Conservation (phyloP, 202 grass and related monocot species). For the Miscanthus sacchariflorus region DNA sequence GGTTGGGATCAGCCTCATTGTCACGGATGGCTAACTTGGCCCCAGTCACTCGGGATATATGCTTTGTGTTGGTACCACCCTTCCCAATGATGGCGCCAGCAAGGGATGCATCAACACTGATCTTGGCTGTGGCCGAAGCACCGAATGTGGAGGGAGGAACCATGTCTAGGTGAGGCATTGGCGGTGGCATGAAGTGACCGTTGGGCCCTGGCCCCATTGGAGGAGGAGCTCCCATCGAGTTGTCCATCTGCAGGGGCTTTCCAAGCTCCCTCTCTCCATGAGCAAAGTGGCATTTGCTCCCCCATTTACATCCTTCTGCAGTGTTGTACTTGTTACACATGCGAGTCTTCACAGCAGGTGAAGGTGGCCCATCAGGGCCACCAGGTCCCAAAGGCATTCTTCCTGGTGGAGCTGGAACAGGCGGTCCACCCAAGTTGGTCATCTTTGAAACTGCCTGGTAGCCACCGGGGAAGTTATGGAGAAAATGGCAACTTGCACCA, state of each 20-base stretch:
- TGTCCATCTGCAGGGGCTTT: conserved; percentile 58
- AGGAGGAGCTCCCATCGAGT: conserved; percentile 43
- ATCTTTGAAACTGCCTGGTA: conserved; percentile 79
- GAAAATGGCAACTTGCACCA: conserved; percentile 84
- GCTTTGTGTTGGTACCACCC: conserved; percentile 87
- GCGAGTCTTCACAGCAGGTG: conserved; percentile 64
- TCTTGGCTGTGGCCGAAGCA: conserved; percentile 88
- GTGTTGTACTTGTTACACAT: conserved; percentile 94
- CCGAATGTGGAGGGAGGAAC: conserved; percentile 75
- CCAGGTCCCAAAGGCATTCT: conserved; percentile 59
- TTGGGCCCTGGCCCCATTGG: conserved; percentile 64
- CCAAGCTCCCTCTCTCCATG: conserved; percentile 92
- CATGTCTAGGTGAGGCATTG: conserved; percentile 50
- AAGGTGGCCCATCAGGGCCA: conserved; percentile 45
- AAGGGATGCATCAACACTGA: conserved; percentile 89
- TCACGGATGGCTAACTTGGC: conserved; percentile 87
- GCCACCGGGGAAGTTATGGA: conserved; percentile 86
- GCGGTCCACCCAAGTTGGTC: conserved; percentile 63
- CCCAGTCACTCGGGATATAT: conserved; percentile 82
- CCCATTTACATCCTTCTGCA: conserved; percentile 92
- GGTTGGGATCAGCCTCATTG: conserved; percentile 75
- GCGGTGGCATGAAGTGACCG: conserved; percentile 46
- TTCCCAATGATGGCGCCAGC: conserved; percentile 90
- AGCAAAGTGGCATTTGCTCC: conserved; percentile 88
- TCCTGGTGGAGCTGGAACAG: conserved; percentile 59